Base-by-base conservation (phyloP, 495 filamentous ascomycete genomes). In the Podospora sp. region DNA sequence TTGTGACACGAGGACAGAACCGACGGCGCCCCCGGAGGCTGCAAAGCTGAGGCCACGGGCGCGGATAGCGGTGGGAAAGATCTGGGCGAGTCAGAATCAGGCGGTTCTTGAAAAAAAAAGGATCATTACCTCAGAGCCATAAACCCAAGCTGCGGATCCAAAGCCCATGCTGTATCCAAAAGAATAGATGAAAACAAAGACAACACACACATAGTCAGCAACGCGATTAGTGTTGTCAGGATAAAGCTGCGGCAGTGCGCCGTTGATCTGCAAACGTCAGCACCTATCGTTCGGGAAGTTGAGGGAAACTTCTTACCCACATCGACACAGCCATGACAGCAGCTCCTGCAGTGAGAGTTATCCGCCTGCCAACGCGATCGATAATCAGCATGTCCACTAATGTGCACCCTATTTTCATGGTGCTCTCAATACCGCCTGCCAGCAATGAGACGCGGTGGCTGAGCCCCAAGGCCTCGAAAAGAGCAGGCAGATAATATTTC, bases 121-220 rank as follows among this genome's bases (percentile, higher is more conserved):
- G n/a, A n/a, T n/a, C n/a, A n/a, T 61, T 65, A 85, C 83, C 77
- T 88, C 85, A 0, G 85, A 81, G 1, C 85, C 83, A 56, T 88
- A 87, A 0, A 88, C 85, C 85, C 85, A 88, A 0, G 85, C 78
- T 2, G 84, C 79, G 0, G 85, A 83, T 0, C 85, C 85, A 67
- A 87, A 86, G 0, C 85, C 83, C 73, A 87, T 79, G 35, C 83
- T 85, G 69, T 84, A 87, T 0, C 84, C 85, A 24, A 87, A 76
- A 2, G 84, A 79, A 73, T 84, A 88, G 65, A 88, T 76, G 74
- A 87, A 88, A 25, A 87, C 81, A 65, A 86, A 87, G 18, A 84
- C 78, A 53, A 87, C 78, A 68, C 85, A 85, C 18, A 73, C 74
- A 49, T 81, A 82, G 71, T 88, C 84, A 8, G 85, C 76, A 2